Percentiles rank a stretch among this genome's conserved stretches.
These are phyloP conservation scores for Suillus placidus DNA, from an alignment of 768 basidiomycete genomes.

Conservation along the genomic window DNA sequence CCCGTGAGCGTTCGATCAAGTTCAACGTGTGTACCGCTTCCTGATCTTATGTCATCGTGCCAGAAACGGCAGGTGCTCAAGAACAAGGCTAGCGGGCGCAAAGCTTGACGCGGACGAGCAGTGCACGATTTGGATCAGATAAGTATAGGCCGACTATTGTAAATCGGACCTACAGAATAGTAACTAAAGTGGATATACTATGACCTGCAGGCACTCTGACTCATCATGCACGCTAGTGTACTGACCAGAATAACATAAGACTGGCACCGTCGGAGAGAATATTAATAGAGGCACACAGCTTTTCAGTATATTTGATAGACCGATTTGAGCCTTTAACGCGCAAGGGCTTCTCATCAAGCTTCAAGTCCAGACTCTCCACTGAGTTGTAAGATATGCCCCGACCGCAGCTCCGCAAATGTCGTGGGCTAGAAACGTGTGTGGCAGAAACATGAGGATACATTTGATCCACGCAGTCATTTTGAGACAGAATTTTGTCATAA, in stretches of 20 bases:
- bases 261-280: not conserved
- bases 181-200: not conserved
- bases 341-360: not conserved
- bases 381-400: not conserved
- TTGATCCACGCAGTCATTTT: constrained; percentile 5
- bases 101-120: no score
- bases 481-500: constrained; percentile 11
- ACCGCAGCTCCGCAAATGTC: not conserved
- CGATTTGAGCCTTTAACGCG: not conserved
- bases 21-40: no score
- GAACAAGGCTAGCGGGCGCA: not conserved
- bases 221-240: not conserved
- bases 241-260: not conserved
- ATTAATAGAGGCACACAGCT: constrained; percentile 3
- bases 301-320: not conserved
- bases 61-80: constrained; percentile 16
- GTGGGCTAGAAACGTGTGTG: not conserved
- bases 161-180: no score
- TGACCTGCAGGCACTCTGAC: not conserved
- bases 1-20: not conserved
- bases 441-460: constrained; percentile 7
- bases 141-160: no score
- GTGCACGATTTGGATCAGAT: not conserved
- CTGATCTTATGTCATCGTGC: constrained; percentile 10
- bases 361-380: constrained; percentile 4